These are phyloP conservation scores for Phyllosticta paracitricarpa DNA, from an alignment of 2,329 filamentous ascomycete genomes.

Conservation along the genomic window DNA sequence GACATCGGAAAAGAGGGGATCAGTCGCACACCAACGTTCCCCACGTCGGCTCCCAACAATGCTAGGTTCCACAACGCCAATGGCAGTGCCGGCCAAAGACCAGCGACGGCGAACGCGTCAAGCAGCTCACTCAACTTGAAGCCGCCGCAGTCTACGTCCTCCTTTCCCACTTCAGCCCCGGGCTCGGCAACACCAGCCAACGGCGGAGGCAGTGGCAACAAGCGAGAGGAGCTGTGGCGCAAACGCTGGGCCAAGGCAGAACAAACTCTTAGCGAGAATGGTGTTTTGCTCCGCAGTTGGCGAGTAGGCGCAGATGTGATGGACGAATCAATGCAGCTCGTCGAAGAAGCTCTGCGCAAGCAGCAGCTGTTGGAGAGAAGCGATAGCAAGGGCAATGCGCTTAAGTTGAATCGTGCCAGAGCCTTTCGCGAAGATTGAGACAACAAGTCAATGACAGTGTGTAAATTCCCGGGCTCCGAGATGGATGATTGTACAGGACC, in stretches of 20 bases:
- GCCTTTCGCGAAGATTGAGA: not conserved
- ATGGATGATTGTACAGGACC: not conserved
- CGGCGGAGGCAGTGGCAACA: slow-evolving; percentile 37
- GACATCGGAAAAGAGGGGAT: not conserved
- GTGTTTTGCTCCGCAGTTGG: slow-evolving; percentile 65
- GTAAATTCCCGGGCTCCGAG: not conserved
- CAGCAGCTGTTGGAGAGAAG: slow-evolving; percentile 3
- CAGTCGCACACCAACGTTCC: not conserved
- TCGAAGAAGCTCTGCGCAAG: slow-evolving; percentile 38
- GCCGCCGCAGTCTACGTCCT: not conserved
- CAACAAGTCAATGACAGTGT: not conserved
- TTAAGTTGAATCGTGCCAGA: not conserved
- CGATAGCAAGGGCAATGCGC: slow-evolving; percentile 9
- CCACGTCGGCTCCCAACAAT: not conserved
- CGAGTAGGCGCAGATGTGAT: slow-evolving; percentile 60
- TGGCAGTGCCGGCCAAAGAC: not conserved
- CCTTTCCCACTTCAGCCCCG: not conserved
- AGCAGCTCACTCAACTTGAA: slow-evolving; percentile 3
- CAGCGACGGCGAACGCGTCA: slow-evolving; percentile 6
- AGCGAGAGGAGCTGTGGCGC: slow-evolving; percentile 64
- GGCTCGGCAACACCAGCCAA: not conserved
- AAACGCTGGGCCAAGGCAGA: slow-evolving; percentile 58
- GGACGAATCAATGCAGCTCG: slow-evolving; percentile 54
- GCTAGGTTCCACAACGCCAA: not conserved
- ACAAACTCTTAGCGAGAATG: slow-evolving; percentile 50